Evolutionary conservation across 768 basidiomycete species (phyloP).

Genomic region (Rhodotorula diobovata): DNA sequence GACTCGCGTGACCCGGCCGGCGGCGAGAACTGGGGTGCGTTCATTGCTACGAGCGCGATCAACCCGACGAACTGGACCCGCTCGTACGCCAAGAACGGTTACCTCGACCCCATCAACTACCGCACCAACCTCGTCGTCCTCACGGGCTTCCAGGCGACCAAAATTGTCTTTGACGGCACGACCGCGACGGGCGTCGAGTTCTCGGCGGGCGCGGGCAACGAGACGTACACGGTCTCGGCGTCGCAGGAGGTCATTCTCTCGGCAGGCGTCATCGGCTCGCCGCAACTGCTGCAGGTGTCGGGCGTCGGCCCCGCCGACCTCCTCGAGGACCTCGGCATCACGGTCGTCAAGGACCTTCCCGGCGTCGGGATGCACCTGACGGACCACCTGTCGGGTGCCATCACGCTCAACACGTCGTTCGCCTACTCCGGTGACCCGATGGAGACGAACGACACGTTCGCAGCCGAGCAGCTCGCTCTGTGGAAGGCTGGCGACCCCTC

Average conservation of each 20-base stretch:
- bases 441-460: conserved; percentile 31
- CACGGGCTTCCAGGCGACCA: conserved; percentile 50
- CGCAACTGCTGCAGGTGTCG: conserved; percentile 51
- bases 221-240: conserved; percentile 47
- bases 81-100: conserved; percentile 48
- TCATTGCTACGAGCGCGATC: conserved; percentile 48
- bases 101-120: conserved; percentile 46
- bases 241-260: conserved; percentile 52
- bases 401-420: conserved; percentile 36
- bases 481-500: conserved; percentile 35
- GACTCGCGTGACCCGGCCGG: conserved; percentile 35
- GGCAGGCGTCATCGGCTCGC: conserved; percentile 44
- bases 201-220: conserved; percentile 39
- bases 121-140: conserved; percentile 51
- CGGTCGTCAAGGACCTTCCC: conserved; percentile 49
- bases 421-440: conserved; percentile 37
- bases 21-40: conserved; percentile 38
- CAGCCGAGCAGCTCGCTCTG: conserved; percentile 32
- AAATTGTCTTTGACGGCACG: conserved; percentile 47
- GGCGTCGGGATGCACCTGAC: conserved; percentile 49
- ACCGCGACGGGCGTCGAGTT: conserved; percentile 51
- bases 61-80: conserved; percentile 47
- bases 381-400: conserved; percentile 46
- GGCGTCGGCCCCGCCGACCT: conserved; percentile 51
- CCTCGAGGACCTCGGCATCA: conserved; percentile 46